Conservation (phyloP, 352 stramenopile species). For the Plasmopara viticola region DNA sequence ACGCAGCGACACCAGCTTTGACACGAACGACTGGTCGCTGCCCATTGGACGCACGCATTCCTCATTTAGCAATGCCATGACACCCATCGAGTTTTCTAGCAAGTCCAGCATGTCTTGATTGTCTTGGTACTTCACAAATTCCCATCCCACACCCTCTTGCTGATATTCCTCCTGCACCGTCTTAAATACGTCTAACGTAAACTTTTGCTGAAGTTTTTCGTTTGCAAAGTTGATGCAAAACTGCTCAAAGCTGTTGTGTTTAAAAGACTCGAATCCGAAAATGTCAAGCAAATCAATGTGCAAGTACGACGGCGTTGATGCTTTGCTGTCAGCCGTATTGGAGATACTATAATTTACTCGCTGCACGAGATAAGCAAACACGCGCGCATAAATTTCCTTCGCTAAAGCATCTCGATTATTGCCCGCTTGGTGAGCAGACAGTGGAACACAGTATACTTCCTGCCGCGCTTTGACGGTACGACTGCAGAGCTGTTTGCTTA, state of each 20-base stretch:
- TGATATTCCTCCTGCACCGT: constrained; percentile 82
- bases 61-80: constrained; percentile 89
- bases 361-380: constrained; percentile 94
- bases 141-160: constrained; percentile 64
- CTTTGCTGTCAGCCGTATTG: constrained; percentile 24
- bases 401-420: constrained; percentile 91
- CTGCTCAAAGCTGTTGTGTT: constrained; percentile 92
- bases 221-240: constrained; percentile 96
- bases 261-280: constrained; percentile 96
- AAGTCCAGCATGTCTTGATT: constrained; percentile 89
- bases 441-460: constrained; percentile 76
- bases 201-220: constrained; percentile 92
- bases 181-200: constrained; percentile 84
- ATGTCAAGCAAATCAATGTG: constrained; percentile 96
- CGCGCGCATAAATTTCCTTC: constrained; percentile 92
- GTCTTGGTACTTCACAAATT: constrained; percentile 82
- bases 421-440: constrained; percentile 62
- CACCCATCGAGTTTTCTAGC: constrained; percentile 84
- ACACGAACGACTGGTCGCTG: constrained; percentile 80
- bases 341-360: constrained; percentile 82
- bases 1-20: constrained; percentile 82
- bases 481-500: constrained; percentile 71
- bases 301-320: constrained; percentile 36
- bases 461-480: constrained; percentile 75
- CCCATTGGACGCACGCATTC: constrained; percentile 87